phyloP scores from a whole-genome alignment of 306 rosid species.

The Oxytropis ochrocephala region DNA sequence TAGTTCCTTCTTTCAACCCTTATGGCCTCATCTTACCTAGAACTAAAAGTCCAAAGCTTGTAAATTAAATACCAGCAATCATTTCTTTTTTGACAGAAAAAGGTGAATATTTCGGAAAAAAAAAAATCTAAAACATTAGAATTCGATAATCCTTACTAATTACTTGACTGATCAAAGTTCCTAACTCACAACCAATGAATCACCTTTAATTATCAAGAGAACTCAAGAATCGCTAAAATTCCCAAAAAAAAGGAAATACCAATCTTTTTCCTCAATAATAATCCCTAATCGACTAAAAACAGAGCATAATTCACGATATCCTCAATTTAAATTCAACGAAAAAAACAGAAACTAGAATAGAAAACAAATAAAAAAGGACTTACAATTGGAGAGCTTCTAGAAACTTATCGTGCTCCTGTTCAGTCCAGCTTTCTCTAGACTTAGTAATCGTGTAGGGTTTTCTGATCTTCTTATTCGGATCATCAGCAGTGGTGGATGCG shows the following conservation, averaged over 20 bases:
- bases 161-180: not conserved
- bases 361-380: conserved; percentile 9
- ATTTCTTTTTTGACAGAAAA: not conserved
- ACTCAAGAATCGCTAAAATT: not conserved
- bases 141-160: not conserved
- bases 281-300: conserved; percentile 4
- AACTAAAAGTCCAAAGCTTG: not conserved
- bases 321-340: not conserved
- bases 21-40: not conserved
- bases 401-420: conserved; percentile 96
- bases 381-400: conserved; percentile 96
- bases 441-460: conserved; percentile 89
- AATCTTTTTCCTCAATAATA: not conserved
- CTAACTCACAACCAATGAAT: not conserved
- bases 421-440: conserved; percentile 95
- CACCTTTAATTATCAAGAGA: not conserved
- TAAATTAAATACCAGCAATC: not conserved
- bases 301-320: not conserved
- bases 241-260: not conserved
- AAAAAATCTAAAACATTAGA: no score
- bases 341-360: not conserved
- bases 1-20: not conserved
- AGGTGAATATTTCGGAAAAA: not conserved
- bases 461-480: conserved; percentile 70
- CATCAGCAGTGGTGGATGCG: conserved; percentile 8